Conservation (phyloP, 257 asterid genomes). For the Orobanche coerulescens region DNA sequence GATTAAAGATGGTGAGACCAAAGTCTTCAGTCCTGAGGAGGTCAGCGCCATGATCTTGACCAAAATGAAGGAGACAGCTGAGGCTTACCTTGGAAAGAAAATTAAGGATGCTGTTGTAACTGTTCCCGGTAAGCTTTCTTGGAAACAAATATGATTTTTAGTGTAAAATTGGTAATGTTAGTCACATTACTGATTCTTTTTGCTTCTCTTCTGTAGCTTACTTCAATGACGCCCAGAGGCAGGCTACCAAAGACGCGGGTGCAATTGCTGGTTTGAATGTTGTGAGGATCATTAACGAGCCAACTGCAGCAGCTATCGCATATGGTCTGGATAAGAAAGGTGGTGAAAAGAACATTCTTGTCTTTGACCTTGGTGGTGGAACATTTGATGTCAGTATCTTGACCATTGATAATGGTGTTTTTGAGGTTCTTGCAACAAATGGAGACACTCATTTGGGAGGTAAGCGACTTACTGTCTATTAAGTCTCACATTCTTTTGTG, state of each 20-base stretch:
- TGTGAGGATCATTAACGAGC: slow-evolving; percentile 84
- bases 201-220: slow-evolving; percentile 46
- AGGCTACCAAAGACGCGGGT: slow-evolving; percentile 94
- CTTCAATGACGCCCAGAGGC: slow-evolving; percentile 95
- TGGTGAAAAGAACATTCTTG: slow-evolving; percentile 90
- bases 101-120: slow-evolving; percentile 91
- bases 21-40: slow-evolving; percentile 95
- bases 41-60: slow-evolving; percentile 84
- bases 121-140: slow-evolving; percentile 60
- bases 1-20: slow-evolving; percentile 73
- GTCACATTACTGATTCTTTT: slow-evolving; percentile 14
- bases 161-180: background rate
- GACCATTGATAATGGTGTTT: slow-evolving; percentile 92
- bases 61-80: slow-evolving; percentile 93
- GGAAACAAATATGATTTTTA: background rate
- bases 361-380: slow-evolving; percentile 98
- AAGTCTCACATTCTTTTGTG: no score
- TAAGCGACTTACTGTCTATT: slow-evolving; percentile 24
- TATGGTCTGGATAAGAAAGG: slow-evolving; percentile 92
- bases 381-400: slow-evolving; percentile 93
- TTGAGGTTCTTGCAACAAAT: slow-evolving; percentile 92
- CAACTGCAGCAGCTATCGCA: slow-evolving; percentile 97
- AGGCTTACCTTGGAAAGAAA: slow-evolving; percentile 83
- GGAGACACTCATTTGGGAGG: slow-evolving; percentile 99
- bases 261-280: slow-evolving; percentile 85